These are phyloP conservation scores for Prototheca cutis DNA, from an alignment of 163 green algal species.

Conservation along the genomic window DNA sequence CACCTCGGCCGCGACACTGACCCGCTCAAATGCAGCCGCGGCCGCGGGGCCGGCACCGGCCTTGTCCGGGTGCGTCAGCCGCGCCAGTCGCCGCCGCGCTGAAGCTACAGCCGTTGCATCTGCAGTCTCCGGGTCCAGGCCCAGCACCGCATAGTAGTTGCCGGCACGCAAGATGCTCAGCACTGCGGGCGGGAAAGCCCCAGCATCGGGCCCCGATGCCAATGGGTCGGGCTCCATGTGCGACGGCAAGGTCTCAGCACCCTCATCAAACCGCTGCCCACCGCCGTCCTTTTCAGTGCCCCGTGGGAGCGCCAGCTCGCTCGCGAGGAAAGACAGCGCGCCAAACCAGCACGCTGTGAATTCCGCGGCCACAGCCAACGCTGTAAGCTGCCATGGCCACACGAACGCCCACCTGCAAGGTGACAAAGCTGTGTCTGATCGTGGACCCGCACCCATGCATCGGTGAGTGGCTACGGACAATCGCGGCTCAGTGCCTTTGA, in stretches of 20 bases:
- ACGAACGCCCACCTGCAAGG: too few relatives aligned
- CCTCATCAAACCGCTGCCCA: background rate
- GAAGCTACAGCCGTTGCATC: slow-evolving; percentile 10
- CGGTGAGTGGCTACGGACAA: background rate
- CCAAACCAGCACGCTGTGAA: background rate
- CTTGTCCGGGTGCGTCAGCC: slow-evolving; percentile 32
- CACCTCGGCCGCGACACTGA: slow-evolving; percentile 11
- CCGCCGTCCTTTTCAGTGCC: background rate
- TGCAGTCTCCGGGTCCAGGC: slow-evolving; percentile 4
- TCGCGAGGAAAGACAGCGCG: background rate
- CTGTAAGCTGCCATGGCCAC: too few relatives aligned
- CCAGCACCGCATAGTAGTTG: slow-evolving; percentile 25
- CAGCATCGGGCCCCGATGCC: too few relatives aligned
- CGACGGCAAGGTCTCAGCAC: background rate
- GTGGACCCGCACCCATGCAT: background rate
- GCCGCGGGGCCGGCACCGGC: slow-evolving; percentile 6
- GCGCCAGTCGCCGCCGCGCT: slow-evolving; percentile 15
- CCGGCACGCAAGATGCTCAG: slow-evolving; percentile 1
- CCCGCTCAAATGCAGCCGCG: slow-evolving; percentile 13
- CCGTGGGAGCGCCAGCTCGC: too few relatives aligned
- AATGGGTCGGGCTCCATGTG: slow-evolving; percentile 3
- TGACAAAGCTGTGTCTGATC: too few relatives aligned
- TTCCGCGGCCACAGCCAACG: too few relatives aligned
- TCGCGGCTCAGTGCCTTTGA: too few relatives aligned
- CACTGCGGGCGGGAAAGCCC: slow-evolving; percentile 3